Conservation (phyloP, 176 grass and related monocot species). For the sorghum (Sorghum bicolor) region Sorghum_bicolor_NCBIv3 NC_012875.2:51606501-51607000, state of each 20-base stretch:
- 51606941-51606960: background rate
- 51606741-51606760: conserved; percentile 3
- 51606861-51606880: background rate
- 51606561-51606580: conserved; percentile 14
- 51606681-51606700: conserved; percentile 59
- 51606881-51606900: background rate
- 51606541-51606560: background rate
- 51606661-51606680: conserved; percentile 20
- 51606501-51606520: background rate
- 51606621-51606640: conserved; percentile 76
- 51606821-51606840: background rate
- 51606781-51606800: background rate
- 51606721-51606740: conserved; percentile 59
- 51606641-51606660: conserved; percentile 50
- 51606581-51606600: background rate
- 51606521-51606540: background rate
- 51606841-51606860: background rate
- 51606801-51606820: background rate
- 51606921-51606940: background rate
- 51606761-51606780: background rate
- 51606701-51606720: conserved; percentile 59
- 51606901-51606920: background rate
- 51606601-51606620: conserved; percentile 56
- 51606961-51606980: background rate
- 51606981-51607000: background rate